Conservation (phyloP, 2,329 filamentous ascomycete species). For the Aspergillus latus region DNA sequence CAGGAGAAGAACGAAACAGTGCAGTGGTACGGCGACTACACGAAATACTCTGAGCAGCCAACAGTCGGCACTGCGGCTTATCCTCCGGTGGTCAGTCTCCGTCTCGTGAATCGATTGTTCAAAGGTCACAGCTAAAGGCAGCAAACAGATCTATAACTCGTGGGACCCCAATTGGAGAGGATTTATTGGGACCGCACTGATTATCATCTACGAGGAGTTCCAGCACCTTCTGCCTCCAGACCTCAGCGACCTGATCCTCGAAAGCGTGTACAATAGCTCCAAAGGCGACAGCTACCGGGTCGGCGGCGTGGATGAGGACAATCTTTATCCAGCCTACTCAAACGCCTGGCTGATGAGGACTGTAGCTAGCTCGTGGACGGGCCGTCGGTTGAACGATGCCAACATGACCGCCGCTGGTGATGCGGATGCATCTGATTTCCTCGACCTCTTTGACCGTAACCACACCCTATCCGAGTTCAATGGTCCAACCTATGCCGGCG, state of each 20-base stretch:
- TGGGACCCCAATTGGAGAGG: conserved; percentile 68
- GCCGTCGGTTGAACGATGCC: conserved; percentile 52
- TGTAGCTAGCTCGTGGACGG: conserved; percentile 60
- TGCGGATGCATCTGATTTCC: conserved; percentile 54
- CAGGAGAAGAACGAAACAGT: conserved; percentile 48
- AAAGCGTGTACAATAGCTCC: conserved; percentile 56
- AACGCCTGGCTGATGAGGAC: conserved; percentile 66
- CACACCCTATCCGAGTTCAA: conserved; percentile 64
- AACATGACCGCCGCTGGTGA: conserved; percentile 63
- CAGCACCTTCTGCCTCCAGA: conserved; percentile 44
- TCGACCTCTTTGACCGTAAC: conserved; percentile 57
- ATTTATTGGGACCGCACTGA: conserved; percentile 60
- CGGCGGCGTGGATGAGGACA: conserved; percentile 60
- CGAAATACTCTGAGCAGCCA: conserved; percentile 49
- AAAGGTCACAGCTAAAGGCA: too few species aligned
- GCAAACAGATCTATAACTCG: conserved; percentile 50
- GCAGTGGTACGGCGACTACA: conserved; percentile 55
- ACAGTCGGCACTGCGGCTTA: conserved; percentile 54
- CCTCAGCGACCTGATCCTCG: conserved; percentile 48
- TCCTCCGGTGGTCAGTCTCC: conserved; percentile 30
- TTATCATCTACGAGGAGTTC: conserved; percentile 61
- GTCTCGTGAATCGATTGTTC: background rate
- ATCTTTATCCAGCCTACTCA: conserved; percentile 62
- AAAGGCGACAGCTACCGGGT: conserved; percentile 63
- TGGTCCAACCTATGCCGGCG: conserved; percentile 62